Evolutionary conservation across 2,329 filamentous ascomycete genomes (phyloP), one percentile per base, ranked within the genome.

Genomic region (Paramyrothecium sp.): DNA sequence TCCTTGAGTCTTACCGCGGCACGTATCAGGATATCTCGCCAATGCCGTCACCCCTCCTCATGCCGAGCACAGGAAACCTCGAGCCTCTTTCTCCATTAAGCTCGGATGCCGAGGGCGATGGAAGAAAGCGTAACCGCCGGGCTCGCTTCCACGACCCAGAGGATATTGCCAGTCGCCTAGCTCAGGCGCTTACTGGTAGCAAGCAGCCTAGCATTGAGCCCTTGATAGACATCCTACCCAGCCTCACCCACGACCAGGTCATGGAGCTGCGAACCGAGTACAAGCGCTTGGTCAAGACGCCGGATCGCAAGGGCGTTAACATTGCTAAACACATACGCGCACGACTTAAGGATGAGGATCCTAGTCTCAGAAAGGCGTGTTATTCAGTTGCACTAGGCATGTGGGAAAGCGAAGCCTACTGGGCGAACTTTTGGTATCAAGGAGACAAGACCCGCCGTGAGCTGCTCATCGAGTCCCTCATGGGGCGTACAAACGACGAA

Each of bases 341-440:
- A 19, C 83, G 86, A 20, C 81, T 93, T 67, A 92, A 93, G 74
- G 87, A 91, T 48, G 84, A 87, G 64, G 82, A 89, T 55, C 81
- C 87, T 4, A 88, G 86, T 64, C 88, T 98, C 63, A 94, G 93
- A 75, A 98, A 98, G 75, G 90, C 90, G 7, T 92, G 89, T 68
- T 97, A 98, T 72, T 87, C 93, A 3, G 93, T 91, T 2, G 92
- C 94, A 0, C 83, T 98, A 0, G 95, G 95, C 11, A 84, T 84
- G 54, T 98, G 92, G 88, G 95, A 97, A 76, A 89, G 88, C 64
- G 95, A 99, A 73, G 91, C 92, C 0, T 97, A 97, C 80, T 99
- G 95, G 93, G 92, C 94, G 58, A 98, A 97, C 72, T 97, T 92
- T 74, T 98, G 92, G 88, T 98, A 97, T 75, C 94, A 97, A 70